These are phyloP conservation scores for Plantago lanceolata DNA, from an alignment of 305 asterid genomes.

Conservation along the genomic window DNA sequence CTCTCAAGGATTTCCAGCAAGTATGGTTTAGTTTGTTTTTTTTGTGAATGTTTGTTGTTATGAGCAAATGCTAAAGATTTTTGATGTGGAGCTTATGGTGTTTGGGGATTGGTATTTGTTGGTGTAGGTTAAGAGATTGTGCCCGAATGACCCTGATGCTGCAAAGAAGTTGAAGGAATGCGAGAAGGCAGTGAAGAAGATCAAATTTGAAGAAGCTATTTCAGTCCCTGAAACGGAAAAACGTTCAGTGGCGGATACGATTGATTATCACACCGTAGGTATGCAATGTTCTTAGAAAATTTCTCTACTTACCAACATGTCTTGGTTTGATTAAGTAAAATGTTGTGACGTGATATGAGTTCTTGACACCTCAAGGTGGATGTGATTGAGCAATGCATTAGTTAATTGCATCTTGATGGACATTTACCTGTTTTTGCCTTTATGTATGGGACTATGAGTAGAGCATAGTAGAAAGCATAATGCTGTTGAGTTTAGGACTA, in stretches of 20 bases:
- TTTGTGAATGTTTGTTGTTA: background rate
- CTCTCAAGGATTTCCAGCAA: slow-evolving; percentile 94
- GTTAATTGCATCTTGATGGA: background rate
- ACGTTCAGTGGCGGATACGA: slow-evolving; percentile 67
- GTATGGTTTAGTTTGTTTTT: slow-evolving; percentile 32
- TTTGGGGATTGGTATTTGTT: background rate
- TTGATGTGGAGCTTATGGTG: background rate
- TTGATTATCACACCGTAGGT: slow-evolving; percentile 86
- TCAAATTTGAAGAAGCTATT: slow-evolving; percentile 94
- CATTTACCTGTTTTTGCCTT: background rate
- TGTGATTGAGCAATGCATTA: background rate
- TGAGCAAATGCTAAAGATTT: slow-evolving; percentile 10
- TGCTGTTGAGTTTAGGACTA: slow-evolving; percentile 18
- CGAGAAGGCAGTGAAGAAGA: slow-evolving; percentile 90
- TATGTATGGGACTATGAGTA: background rate
- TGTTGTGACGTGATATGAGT: too few species aligned
- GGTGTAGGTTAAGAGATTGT: slow-evolving; percentile 65
- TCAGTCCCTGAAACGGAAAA: slow-evolving; percentile 64
- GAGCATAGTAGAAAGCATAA: background rate
- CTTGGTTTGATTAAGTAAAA: too few species aligned
- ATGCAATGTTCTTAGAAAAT: slow-evolving; percentile 26
- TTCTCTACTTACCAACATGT: background rate
- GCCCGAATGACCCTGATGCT: slow-evolving; percentile 95
- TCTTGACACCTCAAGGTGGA: too few species aligned
- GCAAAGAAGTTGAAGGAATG: slow-evolving; percentile 90